Percentiles rank a stretch among this genome's conserved stretches.
Evolutionary conservation across 169 alveolate species (phyloP).

Genomic region (Eimeria maxima): DNA sequence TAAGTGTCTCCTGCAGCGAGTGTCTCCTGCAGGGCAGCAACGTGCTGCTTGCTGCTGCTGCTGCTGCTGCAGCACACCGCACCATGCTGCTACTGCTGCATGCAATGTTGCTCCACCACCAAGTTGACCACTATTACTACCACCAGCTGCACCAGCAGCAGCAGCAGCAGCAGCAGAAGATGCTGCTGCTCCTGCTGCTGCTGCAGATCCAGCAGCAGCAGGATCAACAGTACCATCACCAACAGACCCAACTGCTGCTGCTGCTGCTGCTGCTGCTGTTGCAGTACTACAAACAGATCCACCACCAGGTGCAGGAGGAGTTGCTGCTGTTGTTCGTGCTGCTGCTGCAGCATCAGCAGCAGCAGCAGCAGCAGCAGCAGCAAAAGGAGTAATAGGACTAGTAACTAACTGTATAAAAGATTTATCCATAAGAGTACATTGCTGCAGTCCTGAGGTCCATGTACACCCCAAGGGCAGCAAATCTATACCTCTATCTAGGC

Average conservation of each 20-base stretch:
- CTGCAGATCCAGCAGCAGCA: too few species aligned
- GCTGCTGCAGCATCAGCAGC: too few species aligned
- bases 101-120: background rate
- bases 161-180: too few species aligned
- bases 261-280: too few species aligned
- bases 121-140: background rate
- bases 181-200: too few species aligned
- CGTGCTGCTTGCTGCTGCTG: slow-evolving; percentile 16
- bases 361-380: too few species aligned
- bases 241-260: too few species aligned
- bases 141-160: too few species aligned
- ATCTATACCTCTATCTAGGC: background rate
- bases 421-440: background rate
- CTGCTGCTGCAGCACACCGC: background rate
- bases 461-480: background rate
- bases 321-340: too few species aligned
- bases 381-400: too few species aligned
- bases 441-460: slow-evolving; percentile 68
- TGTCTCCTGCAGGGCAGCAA: slow-evolving; percentile 50
- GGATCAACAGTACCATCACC: background rate
- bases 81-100: slow-evolving; percentile 4
- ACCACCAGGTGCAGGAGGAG: too few species aligned
- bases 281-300: too few species aligned
- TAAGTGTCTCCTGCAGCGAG: slow-evolving; percentile 27
- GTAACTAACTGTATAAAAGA: background rate